phyloP scores from a whole-genome alignment of 768 basidiomycete genomes.

The Boletus sp. region DNA sequence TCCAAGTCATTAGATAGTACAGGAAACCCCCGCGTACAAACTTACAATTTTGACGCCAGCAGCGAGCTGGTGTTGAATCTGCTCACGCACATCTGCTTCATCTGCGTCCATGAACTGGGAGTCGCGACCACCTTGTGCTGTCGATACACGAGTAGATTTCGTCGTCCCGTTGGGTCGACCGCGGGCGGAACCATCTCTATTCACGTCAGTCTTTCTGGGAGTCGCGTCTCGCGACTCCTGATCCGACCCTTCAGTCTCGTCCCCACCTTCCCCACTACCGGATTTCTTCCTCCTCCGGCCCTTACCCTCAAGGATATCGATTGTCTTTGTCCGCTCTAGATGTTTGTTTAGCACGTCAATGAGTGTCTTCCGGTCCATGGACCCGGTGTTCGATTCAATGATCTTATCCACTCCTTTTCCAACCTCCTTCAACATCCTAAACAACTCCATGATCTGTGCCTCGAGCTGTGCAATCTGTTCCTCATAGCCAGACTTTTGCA shows the following conservation, averaged over 20 bases:
- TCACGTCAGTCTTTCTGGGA: slow-evolving; percentile 50
- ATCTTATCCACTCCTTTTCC: slow-evolving; percentile 74
- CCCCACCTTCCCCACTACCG: slow-evolving; percentile 33
- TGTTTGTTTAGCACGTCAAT: slow-evolving; percentile 79
- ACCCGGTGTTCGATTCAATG: slow-evolving; percentile 53
- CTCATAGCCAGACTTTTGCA: slow-evolving; percentile 77
- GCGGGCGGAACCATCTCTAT: slow-evolving; percentile 34
- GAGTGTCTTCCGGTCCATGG: slow-evolving; percentile 78
- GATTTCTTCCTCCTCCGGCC: slow-evolving; percentile 30
- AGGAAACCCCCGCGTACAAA: slow-evolving; percentile 7
- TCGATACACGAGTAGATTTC: slow-evolving; percentile 38
- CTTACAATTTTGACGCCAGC: slow-evolving; percentile 70
- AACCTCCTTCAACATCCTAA: slow-evolving; percentile 88
- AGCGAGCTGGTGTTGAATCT: slow-evolving; percentile 81
- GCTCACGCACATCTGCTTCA: slow-evolving; percentile 75
- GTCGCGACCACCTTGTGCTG: slow-evolving; percentile 48
- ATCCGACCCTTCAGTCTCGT: slow-evolving; percentile 38
- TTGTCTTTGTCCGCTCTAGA: slow-evolving; percentile 79
- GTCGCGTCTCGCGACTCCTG: slow-evolving; percentile 55
- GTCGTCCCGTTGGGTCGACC: slow-evolving; percentile 26
- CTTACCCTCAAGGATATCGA: slow-evolving; percentile 79
- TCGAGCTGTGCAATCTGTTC: slow-evolving; percentile 87
- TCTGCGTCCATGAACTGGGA: slow-evolving; percentile 93
- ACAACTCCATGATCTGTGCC: slow-evolving; percentile 89
- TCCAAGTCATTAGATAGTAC: slow-evolving; percentile 13